A percentile compares a stretch with the other conserved stretches of the same genome.
phyloP scores from a whole-genome alignment of 2,329 filamentous ascomycete species.

The Venturia nashicola region DNA sequence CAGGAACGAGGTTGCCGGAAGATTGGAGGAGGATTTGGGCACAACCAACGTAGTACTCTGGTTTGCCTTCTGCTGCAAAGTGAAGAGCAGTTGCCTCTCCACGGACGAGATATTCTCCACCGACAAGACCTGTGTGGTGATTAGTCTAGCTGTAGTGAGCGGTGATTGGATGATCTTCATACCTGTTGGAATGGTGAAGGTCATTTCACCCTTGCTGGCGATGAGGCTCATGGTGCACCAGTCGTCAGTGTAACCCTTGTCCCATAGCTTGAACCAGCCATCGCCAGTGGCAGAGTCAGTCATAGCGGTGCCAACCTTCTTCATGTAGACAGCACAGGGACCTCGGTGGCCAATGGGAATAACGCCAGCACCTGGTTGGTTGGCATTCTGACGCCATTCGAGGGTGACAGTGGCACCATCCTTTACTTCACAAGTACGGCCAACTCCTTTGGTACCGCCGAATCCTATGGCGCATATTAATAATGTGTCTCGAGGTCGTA shows the following conservation, averaged over 20 bases:
- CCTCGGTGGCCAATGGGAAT: conserved; percentile 54
- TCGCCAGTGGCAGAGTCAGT: conserved; percentile 39
- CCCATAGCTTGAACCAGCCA: conserved; percentile 72
- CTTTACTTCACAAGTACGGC: conserved; percentile 32
- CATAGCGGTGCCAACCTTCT: conserved; percentile 49
- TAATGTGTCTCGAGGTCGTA: neutral
- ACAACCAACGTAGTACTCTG: conserved; percentile 65
- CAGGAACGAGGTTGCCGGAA: conserved; percentile 34
- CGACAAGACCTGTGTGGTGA: conserved; percentile 48
- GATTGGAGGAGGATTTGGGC: conserved; percentile 55
- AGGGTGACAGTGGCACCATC: conserved; percentile 50
- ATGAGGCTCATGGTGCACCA: conserved; percentile 60
- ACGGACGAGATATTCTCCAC: conserved; percentile 59
- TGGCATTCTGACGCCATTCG: conserved; percentile 50
- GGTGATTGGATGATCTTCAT: neutral
- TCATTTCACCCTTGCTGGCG: neutral
- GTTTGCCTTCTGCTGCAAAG: conserved; percentile 42
- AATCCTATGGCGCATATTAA: conserved; percentile 23
- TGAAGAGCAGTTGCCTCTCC: conserved; percentile 61
- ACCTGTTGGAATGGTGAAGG: neutral
- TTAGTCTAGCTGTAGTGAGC: conserved; percentile 25
- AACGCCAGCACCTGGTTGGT: conserved; percentile 39
- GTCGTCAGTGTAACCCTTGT: conserved; percentile 52
- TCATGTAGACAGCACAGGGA: conserved; percentile 62
- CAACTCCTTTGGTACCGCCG: conserved; percentile 35